Evolutionary conservation across 441 rosid species (phyloP).

Genomic region (Euphorbia schlechtendalii): DNA sequence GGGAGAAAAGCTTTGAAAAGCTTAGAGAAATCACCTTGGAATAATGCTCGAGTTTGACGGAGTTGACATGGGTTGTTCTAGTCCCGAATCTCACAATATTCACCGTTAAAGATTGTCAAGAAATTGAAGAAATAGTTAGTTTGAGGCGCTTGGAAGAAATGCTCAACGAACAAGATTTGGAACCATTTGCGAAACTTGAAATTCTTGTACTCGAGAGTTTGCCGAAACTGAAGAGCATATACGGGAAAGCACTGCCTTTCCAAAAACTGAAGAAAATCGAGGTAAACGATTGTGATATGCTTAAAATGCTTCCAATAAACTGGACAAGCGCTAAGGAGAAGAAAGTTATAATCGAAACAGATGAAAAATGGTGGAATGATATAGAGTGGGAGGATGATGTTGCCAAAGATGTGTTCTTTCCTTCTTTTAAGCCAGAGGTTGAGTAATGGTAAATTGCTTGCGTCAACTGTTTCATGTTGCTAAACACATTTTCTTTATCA

Average conservation of each 20-base stretch:
- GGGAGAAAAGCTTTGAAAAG: neutral
- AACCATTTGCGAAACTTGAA: constrained; percentile 4
- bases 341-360: too few relatives aligned
- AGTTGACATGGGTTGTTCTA: too few relatives aligned
- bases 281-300: too few relatives aligned
- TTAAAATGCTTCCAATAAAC: too few relatives aligned
- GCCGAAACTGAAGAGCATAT: constrained; percentile 1
- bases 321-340: too few relatives aligned
- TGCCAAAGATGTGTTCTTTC: too few relatives aligned
- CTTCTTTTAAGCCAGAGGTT: too few relatives aligned
- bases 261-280: neutral
- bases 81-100: constrained; percentile 6
- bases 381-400: too few relatives aligned
- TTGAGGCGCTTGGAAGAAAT: neutral
- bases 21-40: neutral
- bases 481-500: too few relatives aligned
- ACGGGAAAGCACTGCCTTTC: constrained; percentile 1
- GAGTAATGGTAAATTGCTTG: too few relatives aligned
- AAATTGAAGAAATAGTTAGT: constrained; percentile 6
- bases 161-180: neutral
- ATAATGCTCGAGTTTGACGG: neutral
- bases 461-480: too few relatives aligned
- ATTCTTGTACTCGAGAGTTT: neutral
- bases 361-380: too few relatives aligned
- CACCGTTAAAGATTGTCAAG: neutral